These are phyloP conservation scores for Chalara sp. DNA, from an alignment of 2,329 filamentous ascomycete genomes.

Conservation along the genomic window DNA sequence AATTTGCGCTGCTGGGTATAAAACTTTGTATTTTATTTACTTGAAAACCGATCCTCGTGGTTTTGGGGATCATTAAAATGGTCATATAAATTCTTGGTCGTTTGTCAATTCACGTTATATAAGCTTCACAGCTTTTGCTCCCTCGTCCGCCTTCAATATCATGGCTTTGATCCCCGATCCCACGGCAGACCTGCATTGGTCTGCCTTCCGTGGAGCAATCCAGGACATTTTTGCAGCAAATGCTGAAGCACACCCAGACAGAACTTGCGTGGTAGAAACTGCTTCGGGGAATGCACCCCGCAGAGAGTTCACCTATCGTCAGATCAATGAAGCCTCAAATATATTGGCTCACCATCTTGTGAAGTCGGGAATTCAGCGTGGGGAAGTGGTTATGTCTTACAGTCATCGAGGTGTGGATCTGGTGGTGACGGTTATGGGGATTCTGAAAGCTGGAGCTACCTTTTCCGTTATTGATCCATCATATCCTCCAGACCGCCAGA, in stretches of 20 bases:
- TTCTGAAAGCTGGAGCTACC: slow-evolving; percentile 50
- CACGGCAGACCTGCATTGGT: slow-evolving; percentile 52
- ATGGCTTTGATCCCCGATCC: slow-evolving; percentile 41
- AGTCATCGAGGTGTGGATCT: slow-evolving; percentile 76
- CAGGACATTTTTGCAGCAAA: slow-evolving; percentile 52
- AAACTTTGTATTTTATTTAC: too few relatives aligned
- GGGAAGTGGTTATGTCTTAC: slow-evolving; percentile 91
- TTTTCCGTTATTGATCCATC: slow-evolving; percentile 69
- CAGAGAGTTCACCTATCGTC: slow-evolving; percentile 71
- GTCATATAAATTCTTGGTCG: too few relatives aligned
- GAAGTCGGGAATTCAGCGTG: slow-evolving; percentile 63
- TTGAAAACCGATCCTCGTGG: too few relatives aligned
- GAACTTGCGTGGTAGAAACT: slow-evolving; percentile 63
- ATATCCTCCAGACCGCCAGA: slow-evolving; percentile 75
- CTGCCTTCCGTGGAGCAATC: slow-evolving; percentile 50
- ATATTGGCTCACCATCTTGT: slow-evolving; percentile 73
- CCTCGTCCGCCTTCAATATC: neutral
- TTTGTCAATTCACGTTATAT: too few relatives aligned
- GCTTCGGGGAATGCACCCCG: slow-evolving; percentile 43
- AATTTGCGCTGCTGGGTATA: too few relatives aligned
- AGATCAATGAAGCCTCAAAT: slow-evolving; percentile 83
- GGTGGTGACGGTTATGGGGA: slow-evolving; percentile 76
- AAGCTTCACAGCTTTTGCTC: too few relatives aligned
- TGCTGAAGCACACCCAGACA: slow-evolving; percentile 57
- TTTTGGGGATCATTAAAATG: too few relatives aligned